A percentile compares a stretch with the other conserved stretches of the same genome.
These are phyloP conservation scores for Coelastrella sp. DNA, from an alignment of 139 green algal genomes.

Conservation along the genomic window DNA sequence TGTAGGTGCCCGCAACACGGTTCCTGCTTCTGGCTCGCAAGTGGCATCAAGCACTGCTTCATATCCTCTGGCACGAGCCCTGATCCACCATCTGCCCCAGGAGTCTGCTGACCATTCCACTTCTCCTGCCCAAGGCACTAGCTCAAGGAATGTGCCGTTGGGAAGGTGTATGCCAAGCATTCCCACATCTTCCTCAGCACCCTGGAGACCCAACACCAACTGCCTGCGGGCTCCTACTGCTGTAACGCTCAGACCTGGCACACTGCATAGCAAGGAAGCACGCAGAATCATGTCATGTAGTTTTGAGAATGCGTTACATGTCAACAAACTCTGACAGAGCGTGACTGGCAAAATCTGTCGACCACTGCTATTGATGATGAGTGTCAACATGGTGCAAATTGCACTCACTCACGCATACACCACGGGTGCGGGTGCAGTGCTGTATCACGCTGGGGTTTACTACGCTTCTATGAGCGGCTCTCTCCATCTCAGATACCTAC, in stretches of 20 bases:
- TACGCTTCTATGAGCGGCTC: no score
- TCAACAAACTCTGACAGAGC: no score
- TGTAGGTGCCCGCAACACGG: constrained; percentile 34
- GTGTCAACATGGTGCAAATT: no score
- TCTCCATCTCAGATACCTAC: constrained; percentile 45
- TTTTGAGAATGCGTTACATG: background rate
- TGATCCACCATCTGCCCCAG: constrained; percentile 87
- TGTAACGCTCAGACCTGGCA: constrained; percentile 81
- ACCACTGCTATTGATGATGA: no score
- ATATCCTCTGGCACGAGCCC: constrained; percentile 62
- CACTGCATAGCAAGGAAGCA: constrained; percentile 45
- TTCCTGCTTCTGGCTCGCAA: constrained; percentile 59
- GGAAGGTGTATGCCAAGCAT: constrained; percentile 87
- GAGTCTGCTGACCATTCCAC: constrained; percentile 89
- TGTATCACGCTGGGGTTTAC: no score
- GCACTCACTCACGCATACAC: no score
- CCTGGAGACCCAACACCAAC: constrained; percentile 74
- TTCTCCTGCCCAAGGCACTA: constrained; percentile 86
- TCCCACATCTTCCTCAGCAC: constrained; percentile 91
- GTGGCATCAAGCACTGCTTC: constrained; percentile 86
- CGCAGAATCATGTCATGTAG: background rate
- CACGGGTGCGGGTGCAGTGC: no score
- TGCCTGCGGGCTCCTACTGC: constrained; percentile 80
- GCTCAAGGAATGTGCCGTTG: constrained; percentile 84
- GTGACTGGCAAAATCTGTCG: no score